phyloP scores from a whole-genome alignment of 208 protist species.

The Entamoeba histolytica region DNA sequence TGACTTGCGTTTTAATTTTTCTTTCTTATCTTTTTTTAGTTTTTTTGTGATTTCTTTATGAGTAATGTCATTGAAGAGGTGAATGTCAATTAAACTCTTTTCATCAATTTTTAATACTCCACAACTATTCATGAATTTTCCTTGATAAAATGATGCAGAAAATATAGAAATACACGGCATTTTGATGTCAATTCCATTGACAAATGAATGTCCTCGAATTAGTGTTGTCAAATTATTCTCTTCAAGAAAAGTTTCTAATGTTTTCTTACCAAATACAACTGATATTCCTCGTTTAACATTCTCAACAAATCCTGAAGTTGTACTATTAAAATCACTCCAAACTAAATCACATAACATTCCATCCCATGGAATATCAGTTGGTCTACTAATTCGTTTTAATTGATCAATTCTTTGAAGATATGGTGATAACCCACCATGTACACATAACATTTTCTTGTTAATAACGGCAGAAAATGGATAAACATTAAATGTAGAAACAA shows the following conservation, averaged over 20 bases:
- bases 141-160: background rate
- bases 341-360: conserved; percentile 94
- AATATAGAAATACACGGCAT: background rate
- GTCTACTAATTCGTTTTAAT: conserved; percentile 27
- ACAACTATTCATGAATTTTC: background rate
- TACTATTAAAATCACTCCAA: conserved; percentile 82
- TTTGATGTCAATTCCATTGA: background rate
- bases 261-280: conserved; percentile 17
- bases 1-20: too few species aligned
- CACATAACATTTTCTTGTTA: conserved; percentile 51
- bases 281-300: conserved; percentile 1
- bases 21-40: background rate
- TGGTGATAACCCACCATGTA: conserved; percentile 73
- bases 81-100: background rate
- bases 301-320: background rate
- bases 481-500: conserved; percentile 55
- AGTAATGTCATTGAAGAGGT: background rate
- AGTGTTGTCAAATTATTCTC: conserved; percentile 12
- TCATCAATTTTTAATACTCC: background rate
- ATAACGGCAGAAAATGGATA: conserved; percentile 43
- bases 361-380: conserved; percentile 77
- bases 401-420: conserved; percentile 60
- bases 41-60: background rate
- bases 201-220: conserved; percentile 20
- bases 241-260: background rate